A percentile compares a stretch with the other conserved stretches of the same genome.
Evolutionary conservation across 495 filamentous ascomycete genomes (phyloP).

Genomic region (Aspergillus asperescens): DNA sequence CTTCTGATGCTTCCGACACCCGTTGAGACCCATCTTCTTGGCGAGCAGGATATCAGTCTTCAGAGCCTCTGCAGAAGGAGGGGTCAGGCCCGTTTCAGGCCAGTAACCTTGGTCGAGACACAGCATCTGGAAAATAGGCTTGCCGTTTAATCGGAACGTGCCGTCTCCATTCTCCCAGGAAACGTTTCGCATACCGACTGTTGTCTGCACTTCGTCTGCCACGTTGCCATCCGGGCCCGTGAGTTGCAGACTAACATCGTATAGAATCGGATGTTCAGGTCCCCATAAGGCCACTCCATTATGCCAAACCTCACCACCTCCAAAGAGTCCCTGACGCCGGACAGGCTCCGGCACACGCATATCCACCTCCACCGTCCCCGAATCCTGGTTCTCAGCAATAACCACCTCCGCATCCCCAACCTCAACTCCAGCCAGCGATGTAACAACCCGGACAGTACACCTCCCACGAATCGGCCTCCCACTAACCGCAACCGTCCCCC

Average conservation of each 20-base stretch:
- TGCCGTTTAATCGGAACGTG: conserved; percentile 36
- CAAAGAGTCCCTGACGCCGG: conserved; percentile 11
- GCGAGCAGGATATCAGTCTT: conserved; percentile 31
- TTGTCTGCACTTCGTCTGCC: conserved; percentile 30
- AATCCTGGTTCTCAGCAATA: conserved; percentile 19
- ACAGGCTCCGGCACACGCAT: conserved; percentile 17
- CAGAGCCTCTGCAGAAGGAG: conserved; percentile 31
- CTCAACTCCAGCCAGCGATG: conserved; percentile 11
- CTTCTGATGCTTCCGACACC: conserved; percentile 41
- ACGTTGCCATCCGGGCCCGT: conserved; percentile 14
- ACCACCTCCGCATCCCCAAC: conserved; percentile 15
- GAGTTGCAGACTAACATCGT: conserved; percentile 30
- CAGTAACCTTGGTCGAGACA: conserved; percentile 39
- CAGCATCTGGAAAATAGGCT: conserved; percentile 35
- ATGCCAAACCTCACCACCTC: conserved; percentile 22
- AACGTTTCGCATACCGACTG: conserved; percentile 34
- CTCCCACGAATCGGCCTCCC: conserved; percentile 12
- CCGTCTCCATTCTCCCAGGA: conserved; percentile 34
- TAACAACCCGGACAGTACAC: neutral
- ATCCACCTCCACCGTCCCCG: conserved; percentile 21
- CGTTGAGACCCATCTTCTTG: conserved; percentile 31
- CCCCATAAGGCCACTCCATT: conserved; percentile 34
- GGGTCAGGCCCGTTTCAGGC: conserved; percentile 36
- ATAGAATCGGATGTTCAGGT: conserved; percentile 35
- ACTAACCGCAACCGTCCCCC: conserved; percentile 22